Conservation (phyloP, 2,329 filamentous ascomycete species). For the Xylariaceae sp. region DNA sequence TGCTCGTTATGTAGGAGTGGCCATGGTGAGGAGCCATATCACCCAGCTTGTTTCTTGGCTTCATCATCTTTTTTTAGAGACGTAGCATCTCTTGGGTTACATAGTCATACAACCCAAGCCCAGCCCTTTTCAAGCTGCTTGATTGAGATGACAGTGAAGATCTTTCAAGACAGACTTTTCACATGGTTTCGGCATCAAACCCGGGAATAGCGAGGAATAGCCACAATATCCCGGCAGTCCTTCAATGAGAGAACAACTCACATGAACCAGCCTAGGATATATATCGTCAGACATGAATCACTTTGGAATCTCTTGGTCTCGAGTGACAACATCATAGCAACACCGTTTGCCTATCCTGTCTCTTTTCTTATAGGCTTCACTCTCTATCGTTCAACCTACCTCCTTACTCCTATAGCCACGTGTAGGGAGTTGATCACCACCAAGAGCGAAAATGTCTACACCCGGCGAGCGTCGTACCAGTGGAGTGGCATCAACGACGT, state of each 20-base stretch:
- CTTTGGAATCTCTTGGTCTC: neutral
- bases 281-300: slow-evolving; percentile 1
- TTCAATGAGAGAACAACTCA: neutral
- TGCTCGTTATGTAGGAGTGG: slow-evolving; percentile 4
- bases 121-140: slow-evolving; percentile 15
- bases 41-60: slow-evolving; percentile 9
- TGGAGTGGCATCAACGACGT: neutral
- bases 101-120: slow-evolving; percentile 21
- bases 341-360: neutral
- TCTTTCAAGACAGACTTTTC: neutral
- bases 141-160: neutral
- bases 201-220: neutral
- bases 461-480: slow-evolving; percentile 12
- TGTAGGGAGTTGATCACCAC: neutral
- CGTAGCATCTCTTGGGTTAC: slow-evolving; percentile 16
- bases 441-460: slow-evolving; percentile 23
- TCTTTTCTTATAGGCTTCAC: neutral
- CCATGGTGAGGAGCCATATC: slow-evolving; percentile 15
- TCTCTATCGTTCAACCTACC: neutral
- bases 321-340: neutral
- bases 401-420: neutral
- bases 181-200: slow-evolving; percentile 5
- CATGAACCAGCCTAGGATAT: slow-evolving; percentile 6
- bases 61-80: slow-evolving; percentile 28
- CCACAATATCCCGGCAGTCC: neutral